These are phyloP conservation scores for Rhizophagus clarus DNA, from an alignment of 192 early-diverging fungal genomes.

Conservation along the genomic window DNA sequence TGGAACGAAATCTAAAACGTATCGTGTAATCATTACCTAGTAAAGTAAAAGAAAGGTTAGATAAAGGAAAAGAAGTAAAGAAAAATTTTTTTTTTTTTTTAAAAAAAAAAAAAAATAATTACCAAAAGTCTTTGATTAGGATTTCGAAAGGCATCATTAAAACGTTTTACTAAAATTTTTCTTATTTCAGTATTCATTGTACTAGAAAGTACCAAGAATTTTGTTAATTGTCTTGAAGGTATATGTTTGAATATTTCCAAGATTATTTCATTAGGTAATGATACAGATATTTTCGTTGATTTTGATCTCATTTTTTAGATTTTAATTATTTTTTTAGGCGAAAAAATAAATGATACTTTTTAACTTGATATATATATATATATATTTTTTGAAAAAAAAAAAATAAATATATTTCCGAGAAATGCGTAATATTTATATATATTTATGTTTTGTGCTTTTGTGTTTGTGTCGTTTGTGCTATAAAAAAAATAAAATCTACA, in stretches of 20 bases:
- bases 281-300: neutral
- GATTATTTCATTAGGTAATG: neutral
- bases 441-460: too few relatives aligned
- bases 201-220: neutral
- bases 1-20: neutral
- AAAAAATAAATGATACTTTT: too few relatives aligned
- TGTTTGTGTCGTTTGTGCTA: too few relatives aligned
- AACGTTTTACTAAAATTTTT: neutral
- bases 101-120: neutral
- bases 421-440: too few relatives aligned
- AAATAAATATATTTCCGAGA: too few relatives aligned
- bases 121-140: neutral
- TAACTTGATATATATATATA: too few relatives aligned
- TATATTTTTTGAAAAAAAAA: too few relatives aligned
- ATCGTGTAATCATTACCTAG: neutral
- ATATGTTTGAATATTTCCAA: neutral
- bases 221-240: neutral
- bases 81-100: too few relatives aligned
- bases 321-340: neutral
- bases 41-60: neutral
- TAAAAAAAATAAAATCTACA: too few relatives aligned
- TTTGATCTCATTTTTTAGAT: neutral
- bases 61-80: neutral
- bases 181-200: slow-evolving; percentile 4
- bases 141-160: neutral